These are phyloP conservation scores for Hortiboletus flavorubellus DNA, from an alignment of 768 basidiomycete species.

Conservation along the genomic window DNA sequence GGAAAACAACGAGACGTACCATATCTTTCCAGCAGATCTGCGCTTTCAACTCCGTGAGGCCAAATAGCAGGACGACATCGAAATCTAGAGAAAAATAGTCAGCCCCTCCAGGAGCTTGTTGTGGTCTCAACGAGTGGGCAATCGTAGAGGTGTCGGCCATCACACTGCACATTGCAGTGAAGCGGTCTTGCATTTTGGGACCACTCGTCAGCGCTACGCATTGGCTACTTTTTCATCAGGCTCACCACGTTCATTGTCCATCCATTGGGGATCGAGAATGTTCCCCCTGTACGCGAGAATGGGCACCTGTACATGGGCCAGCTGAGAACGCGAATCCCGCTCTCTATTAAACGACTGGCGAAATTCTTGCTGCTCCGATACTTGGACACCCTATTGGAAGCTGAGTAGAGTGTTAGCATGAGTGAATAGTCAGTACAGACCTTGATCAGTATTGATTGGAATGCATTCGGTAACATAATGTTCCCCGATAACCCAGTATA, in stretches of 20 bases:
- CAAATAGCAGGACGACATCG: conserved; percentile 45
- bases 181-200: not conserved
- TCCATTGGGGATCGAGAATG: conserved; percentile 3
- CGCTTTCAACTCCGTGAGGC: conserved; percentile 50
- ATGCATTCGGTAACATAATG: conserved; percentile 31
- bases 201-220: not conserved
- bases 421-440: conserved; percentile 7
- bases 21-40: conserved; percentile 44
- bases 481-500: conserved; percentile 27
- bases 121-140: not conserved
- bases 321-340: not conserved
- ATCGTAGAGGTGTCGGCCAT: conserved; percentile 8
- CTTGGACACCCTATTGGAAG: conserved; percentile 10
- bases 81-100: conserved; percentile 28
- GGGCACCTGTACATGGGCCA: not conserved
- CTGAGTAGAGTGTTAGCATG: not conserved
- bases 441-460: conserved; percentile 35
- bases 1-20: conserved; percentile 26
- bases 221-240: too few relatives aligned
- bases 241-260: conserved; percentile 15
- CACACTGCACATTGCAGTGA: conserved; percentile 12
- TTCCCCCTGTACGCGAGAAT: conserved; percentile 21
- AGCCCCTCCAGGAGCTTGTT: not conserved
- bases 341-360: conserved; percentile 4
- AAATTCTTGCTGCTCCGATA: conserved; percentile 21